Percentiles rank a stretch among this genome's conserved stretches.
These are phyloP conservation scores for Teunomyces barrocoloradensis DNA, from an alignment of 805 yeast species.

Conservation along the genomic window DNA sequence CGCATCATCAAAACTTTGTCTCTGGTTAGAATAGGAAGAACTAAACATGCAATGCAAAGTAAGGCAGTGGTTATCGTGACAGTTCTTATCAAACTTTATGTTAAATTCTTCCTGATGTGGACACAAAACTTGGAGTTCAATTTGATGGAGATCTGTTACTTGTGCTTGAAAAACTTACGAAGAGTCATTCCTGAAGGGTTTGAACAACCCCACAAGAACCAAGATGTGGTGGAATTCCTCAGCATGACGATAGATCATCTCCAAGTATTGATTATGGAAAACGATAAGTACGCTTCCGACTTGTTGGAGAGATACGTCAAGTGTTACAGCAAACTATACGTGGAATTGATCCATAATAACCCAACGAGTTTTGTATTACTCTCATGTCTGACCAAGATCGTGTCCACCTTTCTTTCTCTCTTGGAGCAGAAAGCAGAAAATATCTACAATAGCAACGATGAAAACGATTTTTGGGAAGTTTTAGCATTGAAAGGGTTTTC, in stretches of 20 bases:
- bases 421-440: conserved; percentile 62
- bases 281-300: conserved; percentile 48
- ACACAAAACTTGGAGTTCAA: conserved; percentile 47
- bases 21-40: conserved; percentile 77
- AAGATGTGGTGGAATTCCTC: conserved; percentile 59
- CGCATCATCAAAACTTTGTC: conserved; percentile 76
- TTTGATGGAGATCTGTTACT: conserved; percentile 70
- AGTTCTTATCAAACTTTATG: conserved; percentile 57
- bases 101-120: conserved; percentile 63
- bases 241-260: conserved; percentile 56
- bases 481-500: conserved; percentile 64
- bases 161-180: conserved; percentile 71
- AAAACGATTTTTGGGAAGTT: conserved; percentile 70
- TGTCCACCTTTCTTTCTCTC: conserved; percentile 58
- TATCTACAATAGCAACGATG: conserved; percentile 58
- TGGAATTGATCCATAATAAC: conserved; percentile 53
- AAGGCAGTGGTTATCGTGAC: conserved; percentile 65
- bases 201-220: conserved; percentile 63
- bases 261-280: conserved; percentile 50
- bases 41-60: conserved; percentile 72
- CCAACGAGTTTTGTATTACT: conserved; percentile 71
- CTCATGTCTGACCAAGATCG: conserved; percentile 58
- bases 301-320: conserved; percentile 67
- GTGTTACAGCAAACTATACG: conserved; percentile 73
- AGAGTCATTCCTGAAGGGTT: conserved; percentile 75